A percentile compares a stretch with the other conserved stretches of the same genome.
Evolutionary conservation across 2,329 filamentous ascomycete species (phyloP).

Genomic region (Xylaria sp.): DNA sequence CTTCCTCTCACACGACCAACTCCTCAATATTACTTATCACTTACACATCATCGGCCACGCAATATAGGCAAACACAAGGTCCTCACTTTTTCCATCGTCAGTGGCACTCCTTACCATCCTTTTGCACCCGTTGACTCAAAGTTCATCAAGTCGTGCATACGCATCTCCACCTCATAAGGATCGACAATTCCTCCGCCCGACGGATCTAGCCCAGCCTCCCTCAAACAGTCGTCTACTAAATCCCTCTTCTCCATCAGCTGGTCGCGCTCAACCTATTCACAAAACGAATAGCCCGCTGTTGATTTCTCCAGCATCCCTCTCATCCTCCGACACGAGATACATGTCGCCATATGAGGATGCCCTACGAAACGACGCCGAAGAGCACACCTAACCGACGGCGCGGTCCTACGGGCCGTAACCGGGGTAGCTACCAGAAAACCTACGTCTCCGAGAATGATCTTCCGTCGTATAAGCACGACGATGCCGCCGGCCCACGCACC

Average conservation of each 20-base stretch:
- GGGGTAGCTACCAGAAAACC: conserved; percentile 58
- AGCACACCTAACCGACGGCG: conserved; percentile 55
- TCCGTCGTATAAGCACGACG: conserved; percentile 50
- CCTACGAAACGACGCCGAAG: conserved; percentile 47
- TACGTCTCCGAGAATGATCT: conserved; percentile 69
- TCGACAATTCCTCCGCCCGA: not conserved
- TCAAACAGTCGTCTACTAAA: not conserved
- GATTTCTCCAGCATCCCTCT: conserved; percentile 22
- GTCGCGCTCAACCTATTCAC: not conserved
- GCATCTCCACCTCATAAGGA: conserved; percentile 15
- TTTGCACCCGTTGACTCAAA: not conserved
- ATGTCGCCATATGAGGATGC: conserved; percentile 49
- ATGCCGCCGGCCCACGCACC: conserved; percentile 51
- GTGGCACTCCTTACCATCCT: not conserved
- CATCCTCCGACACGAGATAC: conserved; percentile 34
- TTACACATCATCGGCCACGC: not conserved
- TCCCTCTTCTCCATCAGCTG: conserved; percentile 3
- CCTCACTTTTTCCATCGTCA: not conserved
- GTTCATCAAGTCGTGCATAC: not conserved
- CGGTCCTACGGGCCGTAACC: conserved; percentile 51
- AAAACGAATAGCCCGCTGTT: conserved; percentile 19
- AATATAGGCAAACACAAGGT: conserved; percentile 2
- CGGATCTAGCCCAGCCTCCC: not conserved
- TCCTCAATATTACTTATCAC: conserved; percentile 1
- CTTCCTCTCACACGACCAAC: conserved; percentile 1